Conservation (phyloP, 495 filamentous ascomycete genomes). For the Extremus antarcticus region DNA sequence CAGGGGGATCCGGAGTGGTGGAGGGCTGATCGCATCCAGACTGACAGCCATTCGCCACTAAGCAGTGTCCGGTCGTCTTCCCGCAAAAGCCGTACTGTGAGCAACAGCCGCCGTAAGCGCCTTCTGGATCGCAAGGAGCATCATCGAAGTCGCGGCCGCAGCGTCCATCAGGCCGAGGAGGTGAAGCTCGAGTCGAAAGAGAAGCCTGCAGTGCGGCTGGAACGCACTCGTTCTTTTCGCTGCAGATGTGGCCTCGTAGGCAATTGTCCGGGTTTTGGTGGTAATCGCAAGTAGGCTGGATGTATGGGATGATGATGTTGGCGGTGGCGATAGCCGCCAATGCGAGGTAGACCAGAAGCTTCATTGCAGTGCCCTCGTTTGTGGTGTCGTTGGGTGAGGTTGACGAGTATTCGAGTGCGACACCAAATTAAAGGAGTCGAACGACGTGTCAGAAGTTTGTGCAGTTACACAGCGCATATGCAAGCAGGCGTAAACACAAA, state of each 20-base stretch:
- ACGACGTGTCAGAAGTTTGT: background rate
- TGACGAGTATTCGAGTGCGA: too few species aligned
- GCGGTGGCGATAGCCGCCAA: constrained; percentile 5
- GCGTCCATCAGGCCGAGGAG: constrained; percentile 27
- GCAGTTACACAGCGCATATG: background rate
- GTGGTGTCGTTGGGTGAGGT: too few species aligned
- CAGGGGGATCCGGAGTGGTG: background rate
- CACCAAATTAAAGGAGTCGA: background rate
- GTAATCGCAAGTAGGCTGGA: constrained; percentile 28
- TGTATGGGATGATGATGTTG: constrained; percentile 34
- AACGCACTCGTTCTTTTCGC: constrained; percentile 25
- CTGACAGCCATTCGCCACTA: constrained; percentile 20
- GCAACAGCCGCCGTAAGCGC: constrained; percentile 28
- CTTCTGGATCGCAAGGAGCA: constrained; percentile 26
- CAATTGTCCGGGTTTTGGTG: constrained; percentile 21
- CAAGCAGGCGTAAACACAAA: background rate
- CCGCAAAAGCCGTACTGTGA: constrained; percentile 21
- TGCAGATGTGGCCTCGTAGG: constrained; percentile 32
- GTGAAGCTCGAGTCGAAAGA: background rate
- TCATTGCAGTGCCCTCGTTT: too few species aligned
- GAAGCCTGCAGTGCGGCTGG: background rate
- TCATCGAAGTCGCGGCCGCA: constrained; percentile 27
- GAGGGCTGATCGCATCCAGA: constrained; percentile 13
- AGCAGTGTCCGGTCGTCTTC: constrained; percentile 21
- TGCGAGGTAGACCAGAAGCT: background rate